Evolutionary conservation across 352 stramenopile genomes (phyloP).

Genomic region (Elongisporangium prolatum): DNA sequence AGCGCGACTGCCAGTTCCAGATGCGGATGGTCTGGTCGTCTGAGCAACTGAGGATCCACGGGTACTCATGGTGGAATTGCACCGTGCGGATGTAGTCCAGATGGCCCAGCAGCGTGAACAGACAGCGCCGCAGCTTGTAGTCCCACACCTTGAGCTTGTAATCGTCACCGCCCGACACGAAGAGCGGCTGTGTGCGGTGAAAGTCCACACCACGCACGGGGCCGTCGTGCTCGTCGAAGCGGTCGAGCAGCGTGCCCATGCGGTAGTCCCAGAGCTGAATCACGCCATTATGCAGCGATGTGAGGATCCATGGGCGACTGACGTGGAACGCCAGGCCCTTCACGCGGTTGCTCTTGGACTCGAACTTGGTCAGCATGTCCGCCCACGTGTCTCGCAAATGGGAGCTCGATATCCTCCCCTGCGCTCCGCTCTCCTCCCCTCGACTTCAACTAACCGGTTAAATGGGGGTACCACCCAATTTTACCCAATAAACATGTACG

Average conservation of each 20-base stretch:
- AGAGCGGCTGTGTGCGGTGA: constrained; percentile 96
- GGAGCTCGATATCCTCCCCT: constrained; percentile 5
- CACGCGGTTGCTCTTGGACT: constrained; percentile 99
- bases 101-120: constrained; percentile 99
- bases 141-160: constrained; percentile 99
- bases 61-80: constrained; percentile 99
- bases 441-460: not conserved
- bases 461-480: constrained; percentile 1
- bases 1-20: constrained; percentile 99
- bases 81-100: constrained; percentile 99
- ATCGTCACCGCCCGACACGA: constrained; percentile 98
- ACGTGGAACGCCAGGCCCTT: constrained; percentile 99
- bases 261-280: constrained; percentile 99
- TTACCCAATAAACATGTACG: constrained; percentile 10
- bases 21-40: constrained; percentile 99
- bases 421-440: constrained; percentile 2
- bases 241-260: constrained; percentile 98
- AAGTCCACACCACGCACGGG: constrained; percentile 99
- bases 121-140: constrained; percentile 97
- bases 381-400: constrained; percentile 2
- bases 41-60: constrained; percentile 97
- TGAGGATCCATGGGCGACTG: constrained; percentile 98
- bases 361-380: constrained; percentile 98
- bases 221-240: constrained; percentile 99
- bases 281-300: constrained; percentile 98